Percentiles rank a stretch among this genome's conserved stretches.
phyloP scores from a whole-genome alignment of 306 rosid species.

The Corylus heterophylla region DNA sequence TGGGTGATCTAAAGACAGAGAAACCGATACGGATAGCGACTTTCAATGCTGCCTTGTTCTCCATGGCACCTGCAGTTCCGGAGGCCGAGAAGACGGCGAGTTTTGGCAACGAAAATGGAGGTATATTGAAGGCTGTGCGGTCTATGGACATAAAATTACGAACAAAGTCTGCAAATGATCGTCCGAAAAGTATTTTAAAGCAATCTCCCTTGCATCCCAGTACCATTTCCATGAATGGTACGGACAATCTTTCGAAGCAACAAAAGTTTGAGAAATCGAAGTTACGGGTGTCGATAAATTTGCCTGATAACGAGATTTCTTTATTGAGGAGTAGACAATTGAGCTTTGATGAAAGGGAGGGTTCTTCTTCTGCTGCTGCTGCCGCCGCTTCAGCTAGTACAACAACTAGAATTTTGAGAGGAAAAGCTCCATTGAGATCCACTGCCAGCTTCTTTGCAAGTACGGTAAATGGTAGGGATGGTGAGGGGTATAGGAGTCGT shows the following conservation, averaged over 20 bases:
- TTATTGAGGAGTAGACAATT: constrained; percentile 51
- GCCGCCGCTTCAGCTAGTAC: neutral
- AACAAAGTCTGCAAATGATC: constrained; percentile 47
- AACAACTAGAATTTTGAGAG: constrained; percentile 22
- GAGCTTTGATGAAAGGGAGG: constrained; percentile 58
- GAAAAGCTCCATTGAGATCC: constrained; percentile 30
- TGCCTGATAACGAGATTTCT: constrained; percentile 92
- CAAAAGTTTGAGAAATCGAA: constrained; percentile 49
- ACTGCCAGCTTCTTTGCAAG: constrained; percentile 27
- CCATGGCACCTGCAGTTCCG: constrained; percentile 86
- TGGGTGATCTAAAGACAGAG: constrained; percentile 27
- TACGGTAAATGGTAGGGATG: constrained; percentile 14
- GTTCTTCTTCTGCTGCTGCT: constrained; percentile 5
- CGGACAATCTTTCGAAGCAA: constrained; percentile 32
- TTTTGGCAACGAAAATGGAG: constrained; percentile 39
- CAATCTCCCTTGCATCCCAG: constrained; percentile 53
- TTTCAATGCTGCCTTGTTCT: constrained; percentile 91
- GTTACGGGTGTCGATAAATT: constrained; percentile 78
- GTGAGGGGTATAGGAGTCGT: constrained; percentile 26
- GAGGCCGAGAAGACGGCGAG: constrained; percentile 23
- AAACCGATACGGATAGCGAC: constrained; percentile 66
- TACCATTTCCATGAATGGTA: constrained; percentile 30
- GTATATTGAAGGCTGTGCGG: neutral
- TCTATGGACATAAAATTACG: constrained; percentile 16
- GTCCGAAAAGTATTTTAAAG: constrained; percentile 74